These are phyloP conservation scores for Calonectria hawksworthii DNA, from an alignment of 2,329 filamentous ascomycete genomes.

Conservation along the genomic window DNA sequence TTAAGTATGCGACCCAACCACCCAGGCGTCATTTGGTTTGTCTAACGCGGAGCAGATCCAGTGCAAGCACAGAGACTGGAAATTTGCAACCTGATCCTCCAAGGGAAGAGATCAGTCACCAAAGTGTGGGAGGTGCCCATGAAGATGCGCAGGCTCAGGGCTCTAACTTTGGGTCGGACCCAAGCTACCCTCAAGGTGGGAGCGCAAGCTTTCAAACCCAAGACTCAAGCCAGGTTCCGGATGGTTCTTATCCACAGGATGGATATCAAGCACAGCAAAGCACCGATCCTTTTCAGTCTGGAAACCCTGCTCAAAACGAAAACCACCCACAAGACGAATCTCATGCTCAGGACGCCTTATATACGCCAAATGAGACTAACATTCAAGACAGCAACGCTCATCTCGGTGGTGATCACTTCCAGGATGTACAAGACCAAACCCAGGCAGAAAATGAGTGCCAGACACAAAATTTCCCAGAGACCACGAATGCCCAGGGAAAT, in stretches of 20 bases:
- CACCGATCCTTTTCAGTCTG: neutral
- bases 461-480: neutral
- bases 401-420: neutral
- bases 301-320: neutral
- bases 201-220: constrained; percentile 1
- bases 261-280: neutral
- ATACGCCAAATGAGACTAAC: neutral
- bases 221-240: neutral
- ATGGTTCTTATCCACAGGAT: neutral
- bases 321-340: neutral
- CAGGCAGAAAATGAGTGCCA: neutral
- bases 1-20: constrained; percentile 2
- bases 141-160: neutral
- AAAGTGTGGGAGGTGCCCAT: neutral
- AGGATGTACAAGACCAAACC: neutral
- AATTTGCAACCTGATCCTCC: neutral
- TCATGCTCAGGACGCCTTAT: neutral
- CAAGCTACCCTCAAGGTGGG: neutral
- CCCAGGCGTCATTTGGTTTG: neutral
- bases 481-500: neutral
- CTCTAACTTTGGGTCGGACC: neutral
- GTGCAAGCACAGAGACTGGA: neutral
- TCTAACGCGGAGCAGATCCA: constrained; percentile 6
- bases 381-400: neutral
- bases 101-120: neutral